Evolutionary conservation across 495 filamentous ascomycete genomes (phyloP), one percentile per base, ranked within the genome.

Genomic region (Xylaria longipes): DNA sequence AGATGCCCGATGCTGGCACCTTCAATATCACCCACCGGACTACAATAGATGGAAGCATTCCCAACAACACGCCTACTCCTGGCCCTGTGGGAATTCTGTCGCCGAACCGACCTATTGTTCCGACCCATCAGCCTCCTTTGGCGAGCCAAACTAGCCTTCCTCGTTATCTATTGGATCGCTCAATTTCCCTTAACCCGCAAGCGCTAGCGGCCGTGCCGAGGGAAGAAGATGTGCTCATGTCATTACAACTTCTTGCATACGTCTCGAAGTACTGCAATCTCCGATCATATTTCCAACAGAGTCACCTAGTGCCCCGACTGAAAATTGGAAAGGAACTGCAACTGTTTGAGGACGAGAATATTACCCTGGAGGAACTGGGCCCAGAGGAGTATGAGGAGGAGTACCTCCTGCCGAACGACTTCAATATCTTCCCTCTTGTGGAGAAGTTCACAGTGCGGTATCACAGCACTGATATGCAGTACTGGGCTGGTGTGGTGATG

Each of bases 401-500:
- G 76, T 98, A 97, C 74, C 84, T 96, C 6, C 88, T 96, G 4
- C 93, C 94, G 1, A 94, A 98, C 79, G 93, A 98, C 80, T 93
- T 94, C 81, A 99, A 98, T 82, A 97, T 98, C 77, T 99, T 99
- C 83, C 96, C 96, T 33, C 85, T 99, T 67, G 95, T 99, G 56
- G 96, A 99, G 82, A 97, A 97, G 80, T 98, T 97, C 80, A 99
- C 96, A 15, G 94, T 97, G 50, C 89, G 95, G 68, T 93, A 97
- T 77, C 94, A 97, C 80, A 93, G 92, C 62, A 91, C 91, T 65
- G 95, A 98, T 79, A 98, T 99, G 96, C 94, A 97, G 79, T 98
- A 98, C 83, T 99, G 96, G 96, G 96, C 96, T 11, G 95, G 94
- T 65, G 95, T 99, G 27, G 96, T 99, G 67, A 98, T 99, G 96